phyloP scores from a whole-genome alignment of 805 yeast genomes.

The Monosporozyma unispora region DNA sequence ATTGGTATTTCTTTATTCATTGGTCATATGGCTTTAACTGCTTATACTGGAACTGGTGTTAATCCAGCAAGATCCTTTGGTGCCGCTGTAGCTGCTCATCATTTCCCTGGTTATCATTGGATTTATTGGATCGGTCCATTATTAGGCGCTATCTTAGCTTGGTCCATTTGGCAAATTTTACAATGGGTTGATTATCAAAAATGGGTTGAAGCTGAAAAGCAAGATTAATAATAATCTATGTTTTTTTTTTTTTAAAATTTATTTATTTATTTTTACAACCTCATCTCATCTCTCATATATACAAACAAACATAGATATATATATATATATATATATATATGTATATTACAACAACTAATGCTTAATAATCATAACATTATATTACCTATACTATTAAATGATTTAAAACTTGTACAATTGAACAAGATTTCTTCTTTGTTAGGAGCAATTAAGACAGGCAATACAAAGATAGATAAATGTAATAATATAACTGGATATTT shows the following conservation, averaged over 20 bases:
- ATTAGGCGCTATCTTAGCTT: slow-evolving; percentile 60
- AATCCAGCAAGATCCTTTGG: slow-evolving; percentile 89
- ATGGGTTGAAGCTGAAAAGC: slow-evolving; percentile 18
- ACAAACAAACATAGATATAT: not conserved
- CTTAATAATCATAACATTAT: not conserved
- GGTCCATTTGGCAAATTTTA: slow-evolving; percentile 57
- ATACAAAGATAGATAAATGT: slow-evolving; percentile 13
- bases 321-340: slow-evolving; percentile 7
- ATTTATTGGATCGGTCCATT: slow-evolving; percentile 89
- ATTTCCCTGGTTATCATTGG: slow-evolving; percentile 82
- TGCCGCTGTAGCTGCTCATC: slow-evolving; percentile 61
- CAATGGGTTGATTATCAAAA: slow-evolving; percentile 60
- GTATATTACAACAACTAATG: not conserved
- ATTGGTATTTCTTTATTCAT: slow-evolving; percentile 77
- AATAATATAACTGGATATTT: slow-evolving; percentile 12
- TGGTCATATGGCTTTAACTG: slow-evolving; percentile 73
- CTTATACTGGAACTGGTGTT: slow-evolving; percentile 84
- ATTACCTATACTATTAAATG: not conserved
- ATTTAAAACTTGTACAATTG: slow-evolving; percentile 10
- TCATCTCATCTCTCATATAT: too few relatives aligned
- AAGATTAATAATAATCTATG: slow-evolving; percentile 1
- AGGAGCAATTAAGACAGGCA: slow-evolving; percentile 17
- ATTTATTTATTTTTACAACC: too few relatives aligned
- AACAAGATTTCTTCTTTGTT: slow-evolving; percentile 14
- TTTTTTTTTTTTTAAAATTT: not conserved